phyloP scores from a whole-genome alignment of 2,329 filamentous ascomycete genomes.

The Diaporthe aspalathi region DNA sequence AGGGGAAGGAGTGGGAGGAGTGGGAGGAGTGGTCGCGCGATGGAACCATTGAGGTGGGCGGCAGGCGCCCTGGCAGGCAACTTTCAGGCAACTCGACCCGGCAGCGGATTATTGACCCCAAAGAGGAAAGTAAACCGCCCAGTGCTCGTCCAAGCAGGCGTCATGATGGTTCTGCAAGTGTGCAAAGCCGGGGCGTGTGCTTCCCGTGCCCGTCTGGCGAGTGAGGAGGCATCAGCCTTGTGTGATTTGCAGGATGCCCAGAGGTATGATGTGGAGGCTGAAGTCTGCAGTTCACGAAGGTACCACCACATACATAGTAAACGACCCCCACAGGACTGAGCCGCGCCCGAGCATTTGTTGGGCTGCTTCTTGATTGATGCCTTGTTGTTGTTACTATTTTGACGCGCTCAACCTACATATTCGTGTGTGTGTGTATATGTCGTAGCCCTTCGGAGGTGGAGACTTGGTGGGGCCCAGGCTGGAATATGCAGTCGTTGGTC shows the following conservation, averaged over 20 bases:
- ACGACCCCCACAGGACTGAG: constrained; percentile 10
- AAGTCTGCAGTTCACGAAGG: constrained; percentile 1
- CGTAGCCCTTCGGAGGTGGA: constrained; percentile 16
- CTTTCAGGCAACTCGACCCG: constrained; percentile 17
- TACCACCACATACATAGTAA: background rate
- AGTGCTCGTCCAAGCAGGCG: too few species aligned
- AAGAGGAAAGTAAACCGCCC: constrained; percentile 14
- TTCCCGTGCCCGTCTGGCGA: constrained; percentile 21
- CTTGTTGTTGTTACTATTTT: constrained; percentile 16
- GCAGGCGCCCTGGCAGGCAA: constrained; percentile 9
- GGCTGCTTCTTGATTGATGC: constrained; percentile 18
- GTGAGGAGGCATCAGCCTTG: constrained; percentile 3
- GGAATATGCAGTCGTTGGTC: constrained; percentile 24
- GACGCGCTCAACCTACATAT: constrained; percentile 2
- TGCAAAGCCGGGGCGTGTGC: background rate
- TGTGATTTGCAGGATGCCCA: constrained; percentile 1
- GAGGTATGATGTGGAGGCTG: background rate
- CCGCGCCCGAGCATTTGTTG: constrained; percentile 2
- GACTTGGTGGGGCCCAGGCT: constrained; percentile 17
- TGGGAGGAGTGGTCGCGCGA: constrained; percentile 19
- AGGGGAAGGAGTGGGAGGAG: too few species aligned
- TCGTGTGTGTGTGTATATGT: constrained; percentile 23
- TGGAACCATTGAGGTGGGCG: constrained; percentile 1
- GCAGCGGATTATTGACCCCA: constrained; percentile 7
- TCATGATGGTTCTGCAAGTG: too few species aligned